These are phyloP conservation scores for Megacollybia marginata DNA, from an alignment of 768 basidiomycete species.

Conservation along the genomic window DNA sequence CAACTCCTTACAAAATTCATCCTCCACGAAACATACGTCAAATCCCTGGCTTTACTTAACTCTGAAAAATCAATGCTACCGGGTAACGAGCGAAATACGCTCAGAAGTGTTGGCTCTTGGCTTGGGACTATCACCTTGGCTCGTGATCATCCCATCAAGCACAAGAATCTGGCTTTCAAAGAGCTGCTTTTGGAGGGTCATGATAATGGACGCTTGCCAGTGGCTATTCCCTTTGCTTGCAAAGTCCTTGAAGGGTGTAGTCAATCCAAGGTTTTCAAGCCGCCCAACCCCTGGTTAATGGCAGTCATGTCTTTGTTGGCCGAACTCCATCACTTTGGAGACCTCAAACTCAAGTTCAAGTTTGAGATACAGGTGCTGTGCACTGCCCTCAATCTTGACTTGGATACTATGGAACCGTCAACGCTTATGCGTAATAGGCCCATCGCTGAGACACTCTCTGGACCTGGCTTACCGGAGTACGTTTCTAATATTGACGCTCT, in stretches of 20 bases:
- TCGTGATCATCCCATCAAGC: conserved; percentile 85
- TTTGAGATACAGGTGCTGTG: conserved; percentile 98
- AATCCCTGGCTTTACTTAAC: conserved; percentile 81
- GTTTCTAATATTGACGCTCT: conserved; percentile 74
- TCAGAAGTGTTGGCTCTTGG: conserved; percentile 97
- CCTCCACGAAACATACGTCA: conserved; percentile 89
- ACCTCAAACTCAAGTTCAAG: conserved; percentile 92
- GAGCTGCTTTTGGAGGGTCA: conserved; percentile 96
- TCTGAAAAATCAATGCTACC: conserved; percentile 85
- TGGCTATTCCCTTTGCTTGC: conserved; percentile 97
- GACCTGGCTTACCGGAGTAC: conserved; percentile 69
- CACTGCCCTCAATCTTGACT: conserved; percentile 82
- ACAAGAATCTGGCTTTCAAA: conserved; percentile 93
- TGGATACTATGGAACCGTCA: conserved; percentile 79
- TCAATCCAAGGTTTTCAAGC: conserved; percentile 87
- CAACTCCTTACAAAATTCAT: conserved; percentile 65
- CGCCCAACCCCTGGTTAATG: conserved; percentile 98
- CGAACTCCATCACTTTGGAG: conserved; percentile 96
- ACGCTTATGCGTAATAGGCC: conserved; percentile 76
- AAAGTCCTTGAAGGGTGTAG: conserved; percentile 89
- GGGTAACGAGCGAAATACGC: conserved; percentile 71
- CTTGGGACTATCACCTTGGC: conserved; percentile 91
- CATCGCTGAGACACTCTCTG: conserved; percentile 45
- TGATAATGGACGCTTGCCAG: conserved; percentile 82
- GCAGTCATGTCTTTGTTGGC: conserved; percentile 86